phyloP scores from a whole-genome alignment of 2,329 filamentous ascomycete genomes.

The Chaetomium strumarium region DNA sequence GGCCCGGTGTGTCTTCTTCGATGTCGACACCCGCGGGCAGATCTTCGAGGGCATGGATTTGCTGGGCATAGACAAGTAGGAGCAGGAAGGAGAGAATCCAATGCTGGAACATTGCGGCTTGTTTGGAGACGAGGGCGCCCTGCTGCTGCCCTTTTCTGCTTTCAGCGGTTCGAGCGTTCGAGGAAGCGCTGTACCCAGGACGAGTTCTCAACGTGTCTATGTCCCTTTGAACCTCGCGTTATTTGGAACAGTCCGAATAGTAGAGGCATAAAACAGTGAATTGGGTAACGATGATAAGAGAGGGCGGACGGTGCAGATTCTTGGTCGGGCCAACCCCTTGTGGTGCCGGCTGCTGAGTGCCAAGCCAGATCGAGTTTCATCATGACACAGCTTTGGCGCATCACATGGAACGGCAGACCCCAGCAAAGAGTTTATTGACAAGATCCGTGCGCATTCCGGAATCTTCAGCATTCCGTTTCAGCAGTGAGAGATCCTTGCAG shows the following conservation, averaged over 20 bases:
- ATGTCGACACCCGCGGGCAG: conserved; percentile 18
- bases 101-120: background rate
- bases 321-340: too few relatives aligned
- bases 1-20: conserved; percentile 23
- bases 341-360: background rate
- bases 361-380: conserved; percentile 10
- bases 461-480: too few relatives aligned
- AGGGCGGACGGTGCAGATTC: background rate
- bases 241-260: too few relatives aligned
- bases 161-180: too few relatives aligned
- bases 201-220: too few relatives aligned
- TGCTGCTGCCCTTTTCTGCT: too few relatives aligned
- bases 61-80: background rate
- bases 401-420: background rate
- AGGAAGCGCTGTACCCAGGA: too few relatives aligned
- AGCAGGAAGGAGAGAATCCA: background rate
- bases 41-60: conserved; percentile 2
- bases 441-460: background rate
- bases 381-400: background rate
- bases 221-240: too few relatives aligned
- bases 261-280: too few relatives aligned
- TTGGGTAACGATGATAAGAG: background rate
- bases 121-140: too few relatives aligned
- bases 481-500: too few relatives aligned
- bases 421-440: background rate